Conservation (phyloP, 352 stramenopile genomes). For the Phytophthora tubulina region DNA sequence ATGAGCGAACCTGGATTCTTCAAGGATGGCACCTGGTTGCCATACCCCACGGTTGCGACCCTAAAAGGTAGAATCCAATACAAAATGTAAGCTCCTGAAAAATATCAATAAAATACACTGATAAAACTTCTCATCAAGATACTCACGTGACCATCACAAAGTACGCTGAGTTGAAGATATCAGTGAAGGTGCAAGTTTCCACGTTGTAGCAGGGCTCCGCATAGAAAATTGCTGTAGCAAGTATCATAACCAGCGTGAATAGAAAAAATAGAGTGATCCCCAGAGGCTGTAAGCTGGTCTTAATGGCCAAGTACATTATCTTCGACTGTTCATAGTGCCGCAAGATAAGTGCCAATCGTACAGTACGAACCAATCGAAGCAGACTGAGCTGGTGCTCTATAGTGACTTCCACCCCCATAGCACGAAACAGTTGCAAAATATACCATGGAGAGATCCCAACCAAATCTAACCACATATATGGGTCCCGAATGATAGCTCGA, state of each 20-base stretch:
- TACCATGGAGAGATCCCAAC: slow-evolving; percentile 70
- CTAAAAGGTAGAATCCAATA: slow-evolving; percentile 32
- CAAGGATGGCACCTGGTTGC: slow-evolving; percentile 67
- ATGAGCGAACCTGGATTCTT: slow-evolving; percentile 61
- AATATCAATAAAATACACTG: background rate
- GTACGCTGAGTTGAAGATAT: slow-evolving; percentile 87
- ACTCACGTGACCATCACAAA: slow-evolving; percentile 89
- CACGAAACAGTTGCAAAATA: slow-evolving; percentile 41
- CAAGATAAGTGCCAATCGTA: slow-evolving; percentile 65
- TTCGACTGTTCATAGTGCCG: slow-evolving; percentile 66
- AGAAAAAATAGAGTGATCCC: slow-evolving; percentile 81
- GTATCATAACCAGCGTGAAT: slow-evolving; percentile 77
- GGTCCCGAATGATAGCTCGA: slow-evolving; percentile 43
- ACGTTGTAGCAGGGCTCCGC: slow-evolving; percentile 82
- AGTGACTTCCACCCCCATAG: slow-evolving; percentile 8
- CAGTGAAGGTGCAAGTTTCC: slow-evolving; percentile 80
- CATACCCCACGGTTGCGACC: slow-evolving; percentile 82
- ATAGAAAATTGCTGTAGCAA: slow-evolving; percentile 81
- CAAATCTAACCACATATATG: slow-evolving; percentile 65
- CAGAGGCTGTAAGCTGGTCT: slow-evolving; percentile 65
- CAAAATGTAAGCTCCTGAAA: background rate
- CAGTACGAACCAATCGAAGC: slow-evolving; percentile 61
- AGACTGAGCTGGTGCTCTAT: slow-evolving; percentile 44
- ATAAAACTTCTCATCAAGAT: background rate
- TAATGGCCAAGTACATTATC: slow-evolving; percentile 66